These are phyloP conservation scores for Phytophthora colocasiae DNA, from an alignment of 352 stramenopile species.

Conservation along the genomic window DNA sequence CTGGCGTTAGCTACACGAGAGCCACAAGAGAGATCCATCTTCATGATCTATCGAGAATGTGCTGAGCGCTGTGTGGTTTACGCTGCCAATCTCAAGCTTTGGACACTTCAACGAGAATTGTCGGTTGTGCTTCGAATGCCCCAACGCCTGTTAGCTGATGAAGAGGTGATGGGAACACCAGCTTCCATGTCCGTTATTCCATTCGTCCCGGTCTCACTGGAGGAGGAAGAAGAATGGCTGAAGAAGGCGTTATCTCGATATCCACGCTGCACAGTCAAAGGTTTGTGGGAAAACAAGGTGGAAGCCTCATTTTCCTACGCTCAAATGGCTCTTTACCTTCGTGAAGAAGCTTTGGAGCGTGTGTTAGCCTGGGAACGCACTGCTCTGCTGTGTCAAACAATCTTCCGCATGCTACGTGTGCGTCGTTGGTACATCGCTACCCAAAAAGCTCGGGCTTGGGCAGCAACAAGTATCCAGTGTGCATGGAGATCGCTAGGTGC, in stretches of 20 bases:
- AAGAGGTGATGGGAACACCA: slow-evolving; percentile 12
- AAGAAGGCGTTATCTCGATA: slow-evolving; percentile 48
- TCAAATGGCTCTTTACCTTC: slow-evolving; percentile 74
- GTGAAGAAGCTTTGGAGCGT: slow-evolving; percentile 63
- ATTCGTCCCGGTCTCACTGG: slow-evolving; percentile 34
- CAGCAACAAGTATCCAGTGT: slow-evolving; percentile 63
- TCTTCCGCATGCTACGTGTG: slow-evolving; percentile 65
- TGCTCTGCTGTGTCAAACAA: slow-evolving; percentile 55
- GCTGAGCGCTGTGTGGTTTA: slow-evolving; percentile 69
- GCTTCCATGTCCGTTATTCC: slow-evolving; percentile 8
- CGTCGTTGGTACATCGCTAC: slow-evolving; percentile 61
- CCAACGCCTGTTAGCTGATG: slow-evolving; percentile 14
- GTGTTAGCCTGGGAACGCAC: slow-evolving; percentile 63
- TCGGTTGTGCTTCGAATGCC: slow-evolving; percentile 43
- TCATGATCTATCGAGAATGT: slow-evolving; percentile 44
- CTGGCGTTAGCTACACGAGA: slow-evolving; percentile 50
- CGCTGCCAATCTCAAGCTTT: slow-evolving; percentile 62
- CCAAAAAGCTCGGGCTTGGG: slow-evolving; percentile 38
- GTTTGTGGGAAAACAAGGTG: slow-evolving; percentile 67
- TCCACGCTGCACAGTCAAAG: slow-evolving; percentile 44
- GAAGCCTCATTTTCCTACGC: slow-evolving; percentile 50
- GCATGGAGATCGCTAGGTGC: slow-evolving; percentile 54
- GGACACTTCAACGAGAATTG: slow-evolving; percentile 58
- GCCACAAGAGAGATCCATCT: slow-evolving; percentile 56
- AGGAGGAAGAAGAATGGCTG: slow-evolving; percentile 34